Percentiles rank a stretch among this genome's conserved stretches.
Conservation (phyloP, 495 filamentous ascomycete species). For the Neurospora terricola region DNA sequence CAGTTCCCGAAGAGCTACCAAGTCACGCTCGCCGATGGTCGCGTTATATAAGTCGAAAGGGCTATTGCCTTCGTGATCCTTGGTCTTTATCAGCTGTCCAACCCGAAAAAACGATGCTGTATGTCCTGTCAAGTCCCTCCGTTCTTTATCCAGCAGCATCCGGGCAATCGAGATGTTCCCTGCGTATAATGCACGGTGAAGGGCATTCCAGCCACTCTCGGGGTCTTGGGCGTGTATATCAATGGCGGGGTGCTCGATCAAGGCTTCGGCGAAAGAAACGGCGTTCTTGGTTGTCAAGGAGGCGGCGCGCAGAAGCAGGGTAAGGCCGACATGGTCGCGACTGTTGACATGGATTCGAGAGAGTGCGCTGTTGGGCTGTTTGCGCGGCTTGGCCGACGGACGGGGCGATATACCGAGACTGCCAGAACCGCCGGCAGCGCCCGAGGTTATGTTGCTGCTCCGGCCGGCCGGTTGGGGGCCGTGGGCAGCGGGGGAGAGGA, state of each 20-base stretch:
- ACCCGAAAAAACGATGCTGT: constrained; percentile 33
- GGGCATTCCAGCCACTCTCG: constrained; percentile 91
- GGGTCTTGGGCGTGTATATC: constrained; percentile 80
- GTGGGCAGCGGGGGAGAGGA: constrained; percentile 58
- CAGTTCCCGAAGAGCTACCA: constrained; percentile 17
- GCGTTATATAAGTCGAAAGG: constrained; percentile 85
- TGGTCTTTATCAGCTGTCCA: constrained; percentile 77
- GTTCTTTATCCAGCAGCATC: constrained; percentile 66
- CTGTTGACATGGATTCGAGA: constrained; percentile 70
- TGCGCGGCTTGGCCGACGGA: constrained; percentile 33
- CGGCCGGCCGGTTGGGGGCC: constrained; percentile 37
- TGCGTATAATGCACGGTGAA: constrained; percentile 87
- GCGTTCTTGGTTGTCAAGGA: constrained; percentile 61
- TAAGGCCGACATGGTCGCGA: constrained; percentile 66
- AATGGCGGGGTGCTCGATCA: constrained; percentile 70
- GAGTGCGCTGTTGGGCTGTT: constrained; percentile 32
- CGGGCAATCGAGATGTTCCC: constrained; percentile 84
- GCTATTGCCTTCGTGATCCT: constrained; percentile 89
- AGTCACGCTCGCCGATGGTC: constrained; percentile 57
- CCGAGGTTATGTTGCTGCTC: constrained; percentile 21
- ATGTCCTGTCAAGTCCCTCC: constrained; percentile 48
- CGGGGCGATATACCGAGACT: constrained; percentile 37
- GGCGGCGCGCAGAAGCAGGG: constrained; percentile 76
- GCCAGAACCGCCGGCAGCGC: constrained; percentile 17
- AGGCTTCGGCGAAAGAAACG: constrained; percentile 59